These are phyloP conservation scores for Penicillium tannophilum DNA, from an alignment of 495 filamentous ascomycete genomes.

Conservation along the genomic window DNA sequence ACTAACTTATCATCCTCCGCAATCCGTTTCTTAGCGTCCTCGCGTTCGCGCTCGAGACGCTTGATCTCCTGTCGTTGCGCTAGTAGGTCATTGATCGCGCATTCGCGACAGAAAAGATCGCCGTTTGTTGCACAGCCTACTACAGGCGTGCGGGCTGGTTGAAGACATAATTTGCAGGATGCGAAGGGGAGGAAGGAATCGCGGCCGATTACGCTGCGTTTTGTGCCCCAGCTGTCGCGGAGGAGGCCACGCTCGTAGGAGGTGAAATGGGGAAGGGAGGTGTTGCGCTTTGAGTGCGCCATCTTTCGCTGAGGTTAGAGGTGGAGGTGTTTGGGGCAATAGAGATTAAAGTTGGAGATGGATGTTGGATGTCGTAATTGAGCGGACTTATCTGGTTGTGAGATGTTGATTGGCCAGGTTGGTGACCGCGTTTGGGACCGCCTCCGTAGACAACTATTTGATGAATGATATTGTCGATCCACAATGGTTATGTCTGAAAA, in stretches of 20 bases:
- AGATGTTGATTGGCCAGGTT: background rate
- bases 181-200: slow-evolving; percentile 94
- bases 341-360: background rate
- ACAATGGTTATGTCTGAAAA: too few relatives aligned
- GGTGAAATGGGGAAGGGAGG: slow-evolving; percentile 94
- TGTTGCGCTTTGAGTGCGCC: slow-evolving; percentile 81
- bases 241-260: slow-evolving; percentile 85
- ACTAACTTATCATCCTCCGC: slow-evolving; percentile 43
- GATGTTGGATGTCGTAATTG: background rate
- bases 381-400: background rate
- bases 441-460: background rate
- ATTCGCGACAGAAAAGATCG: slow-evolving; percentile 97
- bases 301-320: slow-evolving; percentile 22
- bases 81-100: slow-evolving; percentile 86
- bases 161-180: slow-evolving; percentile 85
- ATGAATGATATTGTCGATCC: too few relatives aligned
- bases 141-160: slow-evolving; percentile 80
- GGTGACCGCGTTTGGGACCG: background rate
- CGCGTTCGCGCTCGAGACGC: slow-evolving; percentile 67
- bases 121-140: slow-evolving; percentile 75
- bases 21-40: slow-evolving; percentile 48
- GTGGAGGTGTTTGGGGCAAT: background rate
- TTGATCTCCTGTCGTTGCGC: slow-evolving; percentile 94
- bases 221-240: slow-evolving; percentile 76
- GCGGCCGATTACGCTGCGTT: slow-evolving; percentile 80